Percentiles rank a stretch among this genome's conserved stretches.
Evolutionary conservation across 108 stramenopile species (phyloP).

Genomic region (Cyclotella cryptica): DNA sequence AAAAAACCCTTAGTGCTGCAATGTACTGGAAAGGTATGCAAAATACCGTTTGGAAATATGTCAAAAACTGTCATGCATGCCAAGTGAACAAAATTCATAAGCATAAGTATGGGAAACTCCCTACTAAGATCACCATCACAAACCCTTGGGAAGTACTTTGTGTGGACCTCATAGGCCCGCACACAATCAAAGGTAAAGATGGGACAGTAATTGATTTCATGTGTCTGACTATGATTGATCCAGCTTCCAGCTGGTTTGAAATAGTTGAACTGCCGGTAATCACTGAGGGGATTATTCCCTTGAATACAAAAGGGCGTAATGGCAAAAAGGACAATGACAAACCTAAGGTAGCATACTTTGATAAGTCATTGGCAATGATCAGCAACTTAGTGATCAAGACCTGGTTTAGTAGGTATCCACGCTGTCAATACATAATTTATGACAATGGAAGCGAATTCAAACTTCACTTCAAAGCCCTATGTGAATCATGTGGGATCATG

Average conservation of each 20-base stretch:
- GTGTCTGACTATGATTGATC: slow-evolving; percentile 54
- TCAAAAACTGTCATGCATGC: background rate
- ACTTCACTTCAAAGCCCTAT: slow-evolving; percentile 23
- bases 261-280: slow-evolving; percentile 31
- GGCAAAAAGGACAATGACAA: background rate
- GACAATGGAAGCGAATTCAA: slow-evolving; percentile 42
- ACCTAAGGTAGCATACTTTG: background rate
- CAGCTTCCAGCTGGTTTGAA: slow-evolving; percentile 52
- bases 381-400: slow-evolving; percentile 12
- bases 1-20: background rate
- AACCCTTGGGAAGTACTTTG: background rate
- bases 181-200: slow-evolving; percentile 17
- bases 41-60: too few relatives aligned
- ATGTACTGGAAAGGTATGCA: background rate
- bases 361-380: background rate
- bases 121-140: background rate
- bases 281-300: background rate
- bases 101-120: background rate
- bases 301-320: background rate
- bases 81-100: background rate
- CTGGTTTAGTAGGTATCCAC: slow-evolving; percentile 54
- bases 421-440: slow-evolving; percentile 21
- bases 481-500: slow-evolving; percentile 14
- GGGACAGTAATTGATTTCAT: slow-evolving; percentile 38
- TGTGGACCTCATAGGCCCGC: slow-evolving; percentile 25